Percentiles rank a stretch among this genome's conserved stretches.
phyloP scores from a whole-genome alignment of 2,329 filamentous ascomycete genomes.

The Metarhizium album region DNA sequence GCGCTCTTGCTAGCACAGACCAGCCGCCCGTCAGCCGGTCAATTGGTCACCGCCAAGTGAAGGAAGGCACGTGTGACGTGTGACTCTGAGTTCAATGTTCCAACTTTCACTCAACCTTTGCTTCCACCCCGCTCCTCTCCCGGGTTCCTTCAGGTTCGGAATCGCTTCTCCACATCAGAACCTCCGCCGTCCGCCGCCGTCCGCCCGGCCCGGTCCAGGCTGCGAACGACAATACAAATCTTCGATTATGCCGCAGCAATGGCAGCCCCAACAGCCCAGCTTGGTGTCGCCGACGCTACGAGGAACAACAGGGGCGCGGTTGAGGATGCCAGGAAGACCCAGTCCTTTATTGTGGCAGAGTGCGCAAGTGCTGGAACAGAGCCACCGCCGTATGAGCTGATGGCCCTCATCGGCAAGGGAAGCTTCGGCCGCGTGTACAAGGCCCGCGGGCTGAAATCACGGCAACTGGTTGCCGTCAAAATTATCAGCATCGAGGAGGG shows the following conservation, averaged over 20 bases:
- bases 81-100: no score
- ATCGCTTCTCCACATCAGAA: no score
- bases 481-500: constrained; percentile 68
- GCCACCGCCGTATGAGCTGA: constrained; percentile 52
- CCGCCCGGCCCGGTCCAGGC: no score
- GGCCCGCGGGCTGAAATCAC: constrained; percentile 32
- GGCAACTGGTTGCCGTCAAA: constrained; percentile 54
- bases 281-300: constrained; percentile 18
- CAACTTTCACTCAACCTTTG: no score
- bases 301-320: constrained; percentile 43
- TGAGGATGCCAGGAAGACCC: constrained; percentile 60
- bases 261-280: background rate
- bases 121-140: no score
- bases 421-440: constrained; percentile 68
- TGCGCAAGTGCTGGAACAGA: constrained; percentile 47
- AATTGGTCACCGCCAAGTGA: no score
- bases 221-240: background rate
- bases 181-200: no score
- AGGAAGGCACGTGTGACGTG: no score
- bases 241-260: background rate
- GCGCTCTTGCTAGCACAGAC: no score
- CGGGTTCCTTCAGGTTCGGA: no score
- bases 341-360: constrained; percentile 48
- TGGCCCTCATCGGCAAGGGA: constrained; percentile 63
- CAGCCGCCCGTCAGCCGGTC: no score